phyloP scores from a whole-genome alignment of 345 rosid species.

The Turritis glabra region DNA sequence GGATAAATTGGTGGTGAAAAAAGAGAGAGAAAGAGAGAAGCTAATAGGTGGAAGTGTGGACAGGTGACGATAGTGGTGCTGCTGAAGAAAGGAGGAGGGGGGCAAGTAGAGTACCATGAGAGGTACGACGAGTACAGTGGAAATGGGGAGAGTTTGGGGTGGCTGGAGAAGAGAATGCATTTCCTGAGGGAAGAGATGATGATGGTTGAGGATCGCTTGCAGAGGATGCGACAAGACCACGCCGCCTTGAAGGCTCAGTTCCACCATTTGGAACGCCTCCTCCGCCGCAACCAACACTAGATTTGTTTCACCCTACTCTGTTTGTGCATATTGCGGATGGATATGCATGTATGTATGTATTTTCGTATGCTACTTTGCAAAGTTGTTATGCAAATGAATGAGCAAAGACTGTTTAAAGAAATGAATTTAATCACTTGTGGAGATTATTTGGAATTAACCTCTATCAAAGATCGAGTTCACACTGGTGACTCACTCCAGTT shows the following conservation, averaged over 20 bases:
- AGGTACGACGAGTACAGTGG: slow-evolving; percentile 38
- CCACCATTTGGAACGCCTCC: slow-evolving; percentile 47
- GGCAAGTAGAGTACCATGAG: slow-evolving; percentile 44
- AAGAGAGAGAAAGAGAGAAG: neutral
- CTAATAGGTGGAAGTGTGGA: slow-evolving; percentile 16
- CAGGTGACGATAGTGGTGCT: slow-evolving; percentile 82
- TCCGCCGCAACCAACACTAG: slow-evolving; percentile 24
- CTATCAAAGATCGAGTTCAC: slow-evolving; percentile 56
- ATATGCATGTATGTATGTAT: slow-evolving; percentile 3
- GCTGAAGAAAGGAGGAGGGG: slow-evolving; percentile 53
- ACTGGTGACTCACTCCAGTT: slow-evolving; percentile 43
- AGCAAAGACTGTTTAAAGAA: neutral
- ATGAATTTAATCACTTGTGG: neutral
- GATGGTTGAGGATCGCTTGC: slow-evolving; percentile 71
- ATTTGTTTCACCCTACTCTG: neutral
- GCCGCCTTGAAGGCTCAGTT: slow-evolving; percentile 55
- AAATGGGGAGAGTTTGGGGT: slow-evolving; percentile 48
- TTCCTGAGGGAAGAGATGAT: slow-evolving; percentile 75
- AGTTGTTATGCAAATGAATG: slow-evolving; percentile 25
- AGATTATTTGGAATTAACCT: neutral
- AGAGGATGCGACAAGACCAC: slow-evolving; percentile 70
- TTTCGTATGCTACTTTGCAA: slow-evolving; percentile 9
- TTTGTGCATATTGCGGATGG: neutral
- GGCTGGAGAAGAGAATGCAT: slow-evolving; percentile 78
- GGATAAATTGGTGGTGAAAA: neutral